Evolutionary conservation across 2,329 filamentous ascomycete genomes (phyloP), one percentile per base, ranked within the genome.

Genomic region (Colletotrichum incanum): DNA sequence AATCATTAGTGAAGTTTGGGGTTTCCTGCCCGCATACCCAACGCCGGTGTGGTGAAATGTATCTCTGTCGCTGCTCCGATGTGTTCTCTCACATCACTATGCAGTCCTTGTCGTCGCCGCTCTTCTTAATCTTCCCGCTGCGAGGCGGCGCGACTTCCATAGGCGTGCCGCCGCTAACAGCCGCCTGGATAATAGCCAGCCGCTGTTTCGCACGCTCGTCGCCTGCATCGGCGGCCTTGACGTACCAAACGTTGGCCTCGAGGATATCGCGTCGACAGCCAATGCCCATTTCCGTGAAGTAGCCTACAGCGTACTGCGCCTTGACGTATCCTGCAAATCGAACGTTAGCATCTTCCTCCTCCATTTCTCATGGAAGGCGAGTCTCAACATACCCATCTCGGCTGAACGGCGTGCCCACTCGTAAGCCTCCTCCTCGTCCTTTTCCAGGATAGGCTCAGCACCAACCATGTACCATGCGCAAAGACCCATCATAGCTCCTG

Each of bases 391-490:
- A 97, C 96, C 95, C 75, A 92, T 87, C 74, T 96, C 93, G 41
- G 96, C 96, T 66, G 96, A 94, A 78, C 92, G 92, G 78, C 91
- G 91, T 20, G 96, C 95, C 96, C 96, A 99, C 81, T 98, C 95
- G 78, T 97, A 98, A 12, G 96, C 96, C 82, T 99, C 96, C 76
- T 93, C 93, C 81, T 98, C 96, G 77, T 99, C 96, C 83, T 96
- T 98, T 73, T 98, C 95, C 28, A 99, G 84, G 18, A 98, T 91
- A 0, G 95, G 95, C 76, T 95, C 93, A 1, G 96, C 96, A 14
- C 96, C 96, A 50, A 98, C 93, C 88, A 98, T 93, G 82, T 98
- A 99, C 96, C 96, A 99, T 14, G 96, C 96, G 82, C 96, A 99
- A 11, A 99, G 87, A 5, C 96, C 96, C 95, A 99, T 98, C 95